Percentiles rank a stretch among this genome's conserved stretches.
Conservation (phyloP, 768 basidiomycete species). For the Termitomyces sp. region DNA sequence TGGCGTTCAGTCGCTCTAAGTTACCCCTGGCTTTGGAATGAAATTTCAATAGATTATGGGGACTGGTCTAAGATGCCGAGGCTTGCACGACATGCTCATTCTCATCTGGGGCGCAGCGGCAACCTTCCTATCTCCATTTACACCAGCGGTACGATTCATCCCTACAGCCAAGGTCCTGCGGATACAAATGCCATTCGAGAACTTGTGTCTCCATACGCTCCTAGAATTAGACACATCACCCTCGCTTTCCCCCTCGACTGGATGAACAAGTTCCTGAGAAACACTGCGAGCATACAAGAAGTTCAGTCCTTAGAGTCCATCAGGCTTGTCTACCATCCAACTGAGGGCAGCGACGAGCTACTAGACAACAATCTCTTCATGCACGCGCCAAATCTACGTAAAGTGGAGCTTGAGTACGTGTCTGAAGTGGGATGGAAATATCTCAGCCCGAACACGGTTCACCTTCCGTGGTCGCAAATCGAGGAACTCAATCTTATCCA, state of each 20-base stretch:
- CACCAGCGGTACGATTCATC: not conserved
- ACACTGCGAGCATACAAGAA: not conserved
- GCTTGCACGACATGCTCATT: constrained; percentile 1
- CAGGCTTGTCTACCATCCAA: constrained; percentile 1
- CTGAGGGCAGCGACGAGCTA: not conserved
- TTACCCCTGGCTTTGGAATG: constrained; percentile 9
- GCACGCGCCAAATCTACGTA: constrained; percentile 1
- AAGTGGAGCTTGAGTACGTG: constrained; percentile 3
- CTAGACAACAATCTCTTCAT: not conserved
- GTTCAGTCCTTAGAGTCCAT: constrained; percentile 6
- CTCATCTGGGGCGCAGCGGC: constrained; percentile 2
- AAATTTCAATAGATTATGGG: constrained; percentile 6
- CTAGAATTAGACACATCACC: constrained; percentile 7
- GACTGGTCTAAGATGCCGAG: constrained; percentile 2
- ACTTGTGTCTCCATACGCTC: constrained; percentile 1
- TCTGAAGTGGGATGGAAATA: constrained; percentile 1
- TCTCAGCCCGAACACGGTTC: not conserved
- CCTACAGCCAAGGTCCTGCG: not conserved
- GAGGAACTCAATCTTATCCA: constrained; percentile 8
- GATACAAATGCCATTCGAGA: not conserved
- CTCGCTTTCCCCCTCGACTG: constrained; percentile 8
- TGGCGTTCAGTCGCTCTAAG: constrained; percentile 7
- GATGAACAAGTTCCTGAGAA: constrained; percentile 2
- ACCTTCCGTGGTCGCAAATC: constrained; percentile 11
- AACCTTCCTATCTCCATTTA: not conserved